A percentile compares a stretch with the other conserved stretches of the same genome.
Evolutionary conservation across 352 stramenopile genomes (phyloP).

Genomic region (Phytophthora macrochlamydospora): DNA sequence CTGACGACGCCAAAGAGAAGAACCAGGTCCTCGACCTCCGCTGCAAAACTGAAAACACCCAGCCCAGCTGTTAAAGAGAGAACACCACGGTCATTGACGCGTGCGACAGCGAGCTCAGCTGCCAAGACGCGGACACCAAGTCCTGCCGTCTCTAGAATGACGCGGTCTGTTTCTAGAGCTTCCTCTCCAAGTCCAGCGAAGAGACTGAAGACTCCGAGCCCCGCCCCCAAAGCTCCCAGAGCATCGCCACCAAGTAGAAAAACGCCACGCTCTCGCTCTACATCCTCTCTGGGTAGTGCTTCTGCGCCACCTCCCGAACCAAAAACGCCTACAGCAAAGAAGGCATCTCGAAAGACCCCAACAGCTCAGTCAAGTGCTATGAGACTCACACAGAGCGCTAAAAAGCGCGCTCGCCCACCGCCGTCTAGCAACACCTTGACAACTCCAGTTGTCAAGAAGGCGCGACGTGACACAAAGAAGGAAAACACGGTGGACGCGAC

Average conservation of each 20-base stretch:
- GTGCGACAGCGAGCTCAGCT: constrained; percentile 34
- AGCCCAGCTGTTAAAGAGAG: constrained; percentile 18
- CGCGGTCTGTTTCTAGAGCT: constrained; percentile 10
- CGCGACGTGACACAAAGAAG: constrained; percentile 20
- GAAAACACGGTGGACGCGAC: constrained; percentile 23
- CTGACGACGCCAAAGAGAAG: constrained; percentile 16
- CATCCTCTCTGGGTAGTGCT: constrained; percentile 27
- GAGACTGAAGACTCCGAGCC: constrained; percentile 5
- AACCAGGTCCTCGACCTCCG: constrained; percentile 4
- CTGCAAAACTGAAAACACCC: constrained; percentile 19
- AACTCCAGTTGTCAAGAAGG: constrained; percentile 39
- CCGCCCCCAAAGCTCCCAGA: not conserved
- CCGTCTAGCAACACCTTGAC: constrained; percentile 21
- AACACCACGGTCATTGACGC: constrained; percentile 21
- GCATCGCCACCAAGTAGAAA: not conserved
- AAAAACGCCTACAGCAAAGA: constrained; percentile 21
- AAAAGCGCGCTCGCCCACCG: constrained; percentile 23
- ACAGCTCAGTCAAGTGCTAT: constrained; percentile 17
- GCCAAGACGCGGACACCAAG: constrained; percentile 28
- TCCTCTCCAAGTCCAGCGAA: constrained; percentile 13
- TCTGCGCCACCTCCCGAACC: constrained; percentile 19
- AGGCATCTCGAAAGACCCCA: constrained; percentile 18
- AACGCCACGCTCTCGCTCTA: not conserved
- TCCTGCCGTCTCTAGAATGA: constrained; percentile 22
- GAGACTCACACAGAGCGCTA: constrained; percentile 18